Evolutionary conservation across 2,329 filamentous ascomycete genomes (phyloP).

Genomic region (Akanthomyces lecanii): DNA sequence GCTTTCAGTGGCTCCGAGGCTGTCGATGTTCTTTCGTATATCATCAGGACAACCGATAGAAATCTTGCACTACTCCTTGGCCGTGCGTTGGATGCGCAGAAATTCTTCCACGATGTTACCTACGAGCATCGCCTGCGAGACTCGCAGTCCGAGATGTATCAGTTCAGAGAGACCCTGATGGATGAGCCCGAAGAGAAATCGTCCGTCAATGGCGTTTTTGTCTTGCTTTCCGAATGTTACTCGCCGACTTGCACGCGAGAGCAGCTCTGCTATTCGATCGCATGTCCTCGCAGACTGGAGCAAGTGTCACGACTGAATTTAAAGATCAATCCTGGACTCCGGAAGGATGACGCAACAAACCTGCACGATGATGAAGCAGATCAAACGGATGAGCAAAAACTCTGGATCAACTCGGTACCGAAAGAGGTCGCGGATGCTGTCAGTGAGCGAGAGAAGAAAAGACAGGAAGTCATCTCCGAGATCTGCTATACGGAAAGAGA

Average conservation of each 20-base stretch:
- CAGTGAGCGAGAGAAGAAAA: constrained; percentile 88
- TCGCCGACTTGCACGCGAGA: constrained; percentile 95
- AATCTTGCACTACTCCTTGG: constrained; percentile 90
- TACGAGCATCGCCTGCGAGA: constrained; percentile 95
- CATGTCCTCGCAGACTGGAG: constrained; percentile 86
- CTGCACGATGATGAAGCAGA: constrained; percentile 75
- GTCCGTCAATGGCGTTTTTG: constrained; percentile 90
- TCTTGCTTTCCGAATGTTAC: constrained; percentile 93
- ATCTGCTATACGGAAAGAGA: constrained; percentile 98
- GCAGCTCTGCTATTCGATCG: constrained; percentile 95
- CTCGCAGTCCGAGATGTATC: constrained; percentile 91
- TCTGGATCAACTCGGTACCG: constrained; percentile 98
- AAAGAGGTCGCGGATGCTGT: constrained; percentile 91
- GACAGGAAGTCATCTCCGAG: constrained; percentile 96
- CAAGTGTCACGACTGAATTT: constrained; percentile 92
- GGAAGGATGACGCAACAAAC: constrained; percentile 53
- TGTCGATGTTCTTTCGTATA: constrained; percentile 91
- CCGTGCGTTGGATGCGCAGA: constrained; percentile 90
- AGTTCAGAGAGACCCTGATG: constrained; percentile 89
- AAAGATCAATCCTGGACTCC: constrained; percentile 85
- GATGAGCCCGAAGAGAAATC: constrained; percentile 71
- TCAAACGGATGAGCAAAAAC: constrained; percentile 90
- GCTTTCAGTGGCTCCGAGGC: constrained; percentile 94
- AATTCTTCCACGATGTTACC: constrained; percentile 98
- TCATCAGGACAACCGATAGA: constrained; percentile 93